Evolutionary conservation across 495 filamentous ascomycete species (phyloP).

Genomic region (Aspergillus egyptiacus): DNA sequence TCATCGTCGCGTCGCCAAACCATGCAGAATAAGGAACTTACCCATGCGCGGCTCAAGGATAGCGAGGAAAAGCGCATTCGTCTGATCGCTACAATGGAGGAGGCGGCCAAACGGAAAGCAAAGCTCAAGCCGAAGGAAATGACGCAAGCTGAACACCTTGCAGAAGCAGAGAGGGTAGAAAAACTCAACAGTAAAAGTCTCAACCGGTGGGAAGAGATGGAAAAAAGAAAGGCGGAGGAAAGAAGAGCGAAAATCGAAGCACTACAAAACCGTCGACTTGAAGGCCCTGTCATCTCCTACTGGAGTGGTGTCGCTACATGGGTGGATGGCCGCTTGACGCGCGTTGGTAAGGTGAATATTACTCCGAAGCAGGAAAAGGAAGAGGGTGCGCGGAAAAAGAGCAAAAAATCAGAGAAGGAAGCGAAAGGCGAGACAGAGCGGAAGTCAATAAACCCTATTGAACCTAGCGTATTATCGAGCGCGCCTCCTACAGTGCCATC

Average conservation of each 20-base stretch:
- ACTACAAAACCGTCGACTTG: slow-evolving; percentile 74
- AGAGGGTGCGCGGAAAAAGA: slow-evolving; percentile 26
- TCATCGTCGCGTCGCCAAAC: slow-evolving; percentile 80
- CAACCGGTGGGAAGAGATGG: slow-evolving; percentile 88
- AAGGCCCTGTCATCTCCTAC: slow-evolving; percentile 84
- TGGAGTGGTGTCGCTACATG: slow-evolving; percentile 86
- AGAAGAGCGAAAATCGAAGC: slow-evolving; percentile 74
- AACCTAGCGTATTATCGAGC: slow-evolving; percentile 10
- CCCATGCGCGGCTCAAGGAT: slow-evolving; percentile 75
- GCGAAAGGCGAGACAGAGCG: slow-evolving; percentile 23
- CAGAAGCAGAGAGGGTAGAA: slow-evolving; percentile 77
- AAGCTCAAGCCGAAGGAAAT: slow-evolving; percentile 69
- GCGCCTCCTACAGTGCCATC: slow-evolving; percentile 1
- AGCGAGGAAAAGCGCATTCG: slow-evolving; percentile 73
- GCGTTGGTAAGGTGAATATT: slow-evolving; percentile 63
- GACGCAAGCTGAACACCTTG: slow-evolving; percentile 84
- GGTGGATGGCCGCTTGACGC: slow-evolving; percentile 67
- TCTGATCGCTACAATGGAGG: slow-evolving; percentile 79
- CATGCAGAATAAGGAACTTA: slow-evolving; percentile 74
- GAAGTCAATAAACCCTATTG: slow-evolving; percentile 18
- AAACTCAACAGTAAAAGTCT: slow-evolving; percentile 83
- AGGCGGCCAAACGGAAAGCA: slow-evolving; percentile 72
- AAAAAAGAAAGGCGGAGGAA: slow-evolving; percentile 80
- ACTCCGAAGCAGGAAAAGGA: slow-evolving; percentile 42
- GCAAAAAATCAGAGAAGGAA: slow-evolving; percentile 34